Conservation (phyloP, 2,329 filamentous ascomycete genomes). For the Furcasterigmium furcatum region DNA sequence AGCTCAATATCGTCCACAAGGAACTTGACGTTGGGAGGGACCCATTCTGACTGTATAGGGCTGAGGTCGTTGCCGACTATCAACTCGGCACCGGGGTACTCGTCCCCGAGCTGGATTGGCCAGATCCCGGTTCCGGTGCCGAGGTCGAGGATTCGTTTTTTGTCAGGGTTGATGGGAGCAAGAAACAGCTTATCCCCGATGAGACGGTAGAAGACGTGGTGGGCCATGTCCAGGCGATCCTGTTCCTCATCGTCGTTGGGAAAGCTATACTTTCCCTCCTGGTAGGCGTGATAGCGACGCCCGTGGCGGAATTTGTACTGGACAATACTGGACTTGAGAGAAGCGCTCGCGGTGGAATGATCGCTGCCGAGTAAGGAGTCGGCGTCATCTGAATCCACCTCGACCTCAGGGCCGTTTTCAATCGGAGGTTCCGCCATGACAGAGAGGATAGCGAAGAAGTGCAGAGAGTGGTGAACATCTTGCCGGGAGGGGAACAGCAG, state of each 20-base stretch:
- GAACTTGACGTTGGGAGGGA: conserved; percentile 72
- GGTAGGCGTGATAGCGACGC: conserved; percentile 11
- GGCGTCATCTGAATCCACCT: background rate
- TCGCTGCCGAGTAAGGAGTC: conserved; percentile 1
- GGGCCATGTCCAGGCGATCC: conserved; percentile 33
- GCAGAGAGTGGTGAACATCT: no score
- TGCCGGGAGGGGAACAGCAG: no score
- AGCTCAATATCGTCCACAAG: conserved; percentile 62
- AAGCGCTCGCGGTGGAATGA: conserved; percentile 5
- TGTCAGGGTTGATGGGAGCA: conserved; percentile 1
- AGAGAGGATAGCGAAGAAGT: no score
- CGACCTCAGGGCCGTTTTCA: background rate
- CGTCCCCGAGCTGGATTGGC: conserved; percentile 37
- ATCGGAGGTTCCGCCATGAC: background rate
- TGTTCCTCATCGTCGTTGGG: conserved; percentile 35
- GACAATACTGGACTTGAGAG: conserved; percentile 4
- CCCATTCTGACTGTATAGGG: conserved; percentile 25
- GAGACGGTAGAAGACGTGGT: conserved; percentile 27
- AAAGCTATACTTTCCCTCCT: conserved; percentile 17
- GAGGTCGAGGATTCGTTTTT: conserved; percentile 14
- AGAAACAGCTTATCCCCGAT: conserved; percentile 18
- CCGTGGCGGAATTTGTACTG: conserved; percentile 7
- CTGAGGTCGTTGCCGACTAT: conserved; percentile 29
- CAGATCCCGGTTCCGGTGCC: conserved; percentile 20
- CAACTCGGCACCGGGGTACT: conserved; percentile 16